These are phyloP conservation scores for Grosmannia serpens DNA, from an alignment of 2,329 filamentous ascomycete species.

Conservation along the genomic window DNA sequence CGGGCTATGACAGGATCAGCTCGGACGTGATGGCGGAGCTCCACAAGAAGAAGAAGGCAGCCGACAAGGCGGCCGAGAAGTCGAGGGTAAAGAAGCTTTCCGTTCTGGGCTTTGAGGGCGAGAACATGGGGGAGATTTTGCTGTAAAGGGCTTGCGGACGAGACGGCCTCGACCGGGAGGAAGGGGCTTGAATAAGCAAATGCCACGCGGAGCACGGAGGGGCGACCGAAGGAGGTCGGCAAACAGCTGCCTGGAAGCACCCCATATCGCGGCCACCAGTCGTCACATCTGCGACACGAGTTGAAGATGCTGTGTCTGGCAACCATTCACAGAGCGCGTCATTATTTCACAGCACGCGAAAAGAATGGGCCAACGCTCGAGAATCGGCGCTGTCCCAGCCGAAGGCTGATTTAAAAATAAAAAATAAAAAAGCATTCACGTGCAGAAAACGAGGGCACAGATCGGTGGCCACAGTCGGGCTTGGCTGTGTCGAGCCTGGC, in stretches of 20 bases:
- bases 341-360: not conserved
- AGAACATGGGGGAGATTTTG: conserved; percentile 65
- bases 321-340: not conserved
- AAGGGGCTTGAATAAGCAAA: not conserved
- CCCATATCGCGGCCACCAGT: not conserved
- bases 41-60: conserved; percentile 58
- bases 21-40: conserved; percentile 49
- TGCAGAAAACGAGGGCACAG: not conserved
- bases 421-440: not conserved
- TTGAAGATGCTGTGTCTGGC: not conserved
- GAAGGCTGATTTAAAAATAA: not conserved
- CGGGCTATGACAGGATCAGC: conserved; percentile 45
- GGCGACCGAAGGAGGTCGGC: not conserved
- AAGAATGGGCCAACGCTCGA: not conserved
- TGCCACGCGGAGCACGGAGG: not conserved
- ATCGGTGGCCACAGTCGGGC: not conserved
- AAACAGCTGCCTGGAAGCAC: not conserved
- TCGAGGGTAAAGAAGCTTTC: conserved; percentile 57
- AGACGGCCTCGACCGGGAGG: not conserved
- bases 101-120: conserved; percentile 76
- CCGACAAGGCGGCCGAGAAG: conserved; percentile 65
- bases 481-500: too few species aligned
- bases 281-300: not conserved
- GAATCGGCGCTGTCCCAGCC: not conserved
- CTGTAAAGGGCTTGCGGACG: conserved; percentile 34